Percentiles rank a stretch among this genome's conserved stretches.
Conservation (phyloP, 352 stramenopile genomes). For the Pythium volutum region DNA sequence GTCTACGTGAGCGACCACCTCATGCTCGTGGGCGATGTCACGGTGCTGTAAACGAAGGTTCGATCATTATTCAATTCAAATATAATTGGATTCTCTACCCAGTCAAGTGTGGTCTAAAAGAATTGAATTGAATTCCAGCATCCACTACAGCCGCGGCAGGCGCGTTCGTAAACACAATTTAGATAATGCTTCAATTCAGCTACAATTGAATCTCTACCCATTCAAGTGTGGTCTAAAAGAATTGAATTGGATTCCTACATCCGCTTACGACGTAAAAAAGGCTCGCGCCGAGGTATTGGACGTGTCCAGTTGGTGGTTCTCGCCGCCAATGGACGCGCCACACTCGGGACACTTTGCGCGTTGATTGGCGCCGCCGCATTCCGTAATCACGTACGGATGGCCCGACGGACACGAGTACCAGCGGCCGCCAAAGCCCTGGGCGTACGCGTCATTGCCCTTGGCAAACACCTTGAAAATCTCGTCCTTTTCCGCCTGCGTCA, state of each 20-base stretch:
- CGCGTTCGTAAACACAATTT: not conserved
- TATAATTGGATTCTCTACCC: not conserved
- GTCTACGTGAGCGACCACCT: constrained; percentile 21
- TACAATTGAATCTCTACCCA: not conserved
- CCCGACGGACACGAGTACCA: constrained; percentile 82
- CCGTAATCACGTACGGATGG: constrained; percentile 82
- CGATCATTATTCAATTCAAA: not conserved
- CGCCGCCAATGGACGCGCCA: constrained; percentile 53
- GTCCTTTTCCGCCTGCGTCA: constrained; percentile 30
- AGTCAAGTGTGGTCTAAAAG: too few relatives aligned
- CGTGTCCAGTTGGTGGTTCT: constrained; percentile 29
- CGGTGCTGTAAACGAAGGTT: constrained; percentile 6
- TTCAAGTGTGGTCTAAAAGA: too few relatives aligned
- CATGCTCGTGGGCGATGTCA: constrained; percentile 14
- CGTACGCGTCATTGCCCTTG: not conserved
- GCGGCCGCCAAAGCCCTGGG: constrained; percentile 30
- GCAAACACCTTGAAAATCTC: constrained; percentile 19
- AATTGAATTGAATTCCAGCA: too few relatives aligned
- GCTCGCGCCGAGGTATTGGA: constrained; percentile 1
- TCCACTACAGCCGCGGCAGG: too few relatives aligned
- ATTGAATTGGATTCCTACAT: too few relatives aligned
- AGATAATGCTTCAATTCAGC: not conserved
- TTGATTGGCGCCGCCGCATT: constrained; percentile 80
- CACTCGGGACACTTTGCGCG: constrained; percentile 63
- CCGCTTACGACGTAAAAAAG: constrained; percentile 1